Evolutionary conservation across 2,329 filamentous ascomycete species (phyloP).

Genomic region (Harringtonia lauricola): DNA sequence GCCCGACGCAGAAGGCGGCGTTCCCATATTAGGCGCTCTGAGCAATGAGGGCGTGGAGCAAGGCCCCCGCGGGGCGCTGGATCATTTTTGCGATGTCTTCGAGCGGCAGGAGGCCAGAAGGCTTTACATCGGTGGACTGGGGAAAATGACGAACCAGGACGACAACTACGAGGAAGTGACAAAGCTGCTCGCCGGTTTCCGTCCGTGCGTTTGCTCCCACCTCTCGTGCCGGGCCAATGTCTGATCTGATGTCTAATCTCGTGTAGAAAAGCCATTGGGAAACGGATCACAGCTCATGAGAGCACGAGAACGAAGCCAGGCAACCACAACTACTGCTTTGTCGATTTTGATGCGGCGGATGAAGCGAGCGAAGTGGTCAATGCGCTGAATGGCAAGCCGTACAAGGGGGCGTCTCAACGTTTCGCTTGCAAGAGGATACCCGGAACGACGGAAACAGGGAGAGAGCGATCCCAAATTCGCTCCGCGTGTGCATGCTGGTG

Average conservation of each 20-base stretch:
- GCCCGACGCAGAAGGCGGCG: background rate
- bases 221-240: background rate
- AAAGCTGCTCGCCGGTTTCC: slow-evolving; percentile 33
- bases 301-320: slow-evolving; percentile 39
- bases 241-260: background rate
- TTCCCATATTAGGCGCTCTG: background rate
- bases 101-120: slow-evolving; percentile 23
- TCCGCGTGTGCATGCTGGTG: background rate
- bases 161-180: slow-evolving; percentile 34
- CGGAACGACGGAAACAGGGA: background rate
- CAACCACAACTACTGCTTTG: slow-evolving; percentile 53
- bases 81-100: slow-evolving; percentile 20
- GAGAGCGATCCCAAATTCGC: background rate
- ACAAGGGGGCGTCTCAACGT: slow-evolving; percentile 4
- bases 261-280: slow-evolving; percentile 27
- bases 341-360: slow-evolving; percentile 46
- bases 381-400: slow-evolving; percentile 24
- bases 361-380: slow-evolving; percentile 38
- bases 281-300: slow-evolving; percentile 46
- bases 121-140: slow-evolving; percentile 40
- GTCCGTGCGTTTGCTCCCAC: slow-evolving; percentile 28
- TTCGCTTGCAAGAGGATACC: slow-evolving; percentile 2
- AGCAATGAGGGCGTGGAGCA: background rate
- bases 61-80: slow-evolving; percentile 13
- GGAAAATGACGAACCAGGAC: slow-evolving; percentile 34